These are phyloP conservation scores for Xerocomellus amylosporus DNA, from an alignment of 768 basidiomycete genomes.

Conservation along the genomic window DNA sequence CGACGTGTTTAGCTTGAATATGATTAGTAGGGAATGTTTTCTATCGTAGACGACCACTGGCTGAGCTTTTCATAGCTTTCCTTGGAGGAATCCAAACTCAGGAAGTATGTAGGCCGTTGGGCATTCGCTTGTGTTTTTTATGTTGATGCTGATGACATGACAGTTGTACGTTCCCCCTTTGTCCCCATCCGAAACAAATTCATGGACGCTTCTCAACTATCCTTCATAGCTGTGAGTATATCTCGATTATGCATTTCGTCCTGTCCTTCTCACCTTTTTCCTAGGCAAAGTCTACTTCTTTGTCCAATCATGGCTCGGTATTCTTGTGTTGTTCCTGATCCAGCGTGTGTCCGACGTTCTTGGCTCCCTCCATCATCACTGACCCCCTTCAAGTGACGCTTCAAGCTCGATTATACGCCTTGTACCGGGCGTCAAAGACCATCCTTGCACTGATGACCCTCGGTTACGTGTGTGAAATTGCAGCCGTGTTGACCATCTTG, in stretches of 20 bases:
- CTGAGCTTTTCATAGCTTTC: conserved; percentile 10
- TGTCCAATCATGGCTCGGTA: conserved; percentile 9
- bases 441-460: conserved; percentile 8
- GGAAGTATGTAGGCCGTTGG: conserved; percentile 2
- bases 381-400: conserved; percentile 11
- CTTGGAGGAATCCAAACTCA: not conserved
- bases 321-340: conserved; percentile 9
- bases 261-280: not conserved
- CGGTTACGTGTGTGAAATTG: conserved; percentile 14
- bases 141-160: conserved; percentile 7
- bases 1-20: conserved; percentile 5
- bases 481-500: conserved; percentile 5
- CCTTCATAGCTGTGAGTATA: conserved; percentile 13
- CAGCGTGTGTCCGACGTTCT: conserved; percentile 7
- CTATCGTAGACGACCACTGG: accelerated
- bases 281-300: conserved; percentile 16
- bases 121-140: not conserved
- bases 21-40: conserved; percentile 1
- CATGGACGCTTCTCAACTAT: not conserved
- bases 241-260: not conserved
- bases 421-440: conserved; percentile 12
- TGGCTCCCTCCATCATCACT: not conserved
- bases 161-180: conserved; percentile 15
- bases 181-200: not conserved
- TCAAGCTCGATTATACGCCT: conserved; percentile 15